Conservation (phyloP, 1,139 yeast genomes). For the Protomyces macrosporus region DNA sequence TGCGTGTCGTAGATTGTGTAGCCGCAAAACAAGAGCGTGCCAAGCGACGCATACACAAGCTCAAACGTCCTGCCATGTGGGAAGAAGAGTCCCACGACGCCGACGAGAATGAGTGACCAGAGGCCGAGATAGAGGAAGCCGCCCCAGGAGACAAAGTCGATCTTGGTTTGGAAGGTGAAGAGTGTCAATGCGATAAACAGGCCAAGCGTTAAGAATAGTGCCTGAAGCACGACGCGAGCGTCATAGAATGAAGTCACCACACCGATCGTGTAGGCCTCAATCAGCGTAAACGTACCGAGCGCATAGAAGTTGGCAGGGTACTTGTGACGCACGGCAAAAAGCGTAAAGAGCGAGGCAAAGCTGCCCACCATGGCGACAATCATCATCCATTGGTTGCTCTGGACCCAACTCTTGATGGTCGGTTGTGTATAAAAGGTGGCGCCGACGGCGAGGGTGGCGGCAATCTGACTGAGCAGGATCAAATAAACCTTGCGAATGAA, state of each 20-base stretch:
- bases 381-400: constrained; percentile 58
- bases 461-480: constrained; percentile 59
- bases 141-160: constrained; percentile 71
- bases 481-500: constrained; percentile 77
- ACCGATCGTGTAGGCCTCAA: constrained; percentile 72
- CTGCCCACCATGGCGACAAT: constrained; percentile 51
- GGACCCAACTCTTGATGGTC: constrained; percentile 53
- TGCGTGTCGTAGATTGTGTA: constrained; percentile 81
- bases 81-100: constrained; percentile 63
- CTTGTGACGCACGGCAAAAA: constrained; percentile 55
- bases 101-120: constrained; percentile 68
- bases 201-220: constrained; percentile 61
- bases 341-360: constrained; percentile 37
- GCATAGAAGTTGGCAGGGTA: constrained; percentile 59
- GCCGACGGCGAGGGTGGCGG: constrained; percentile 59
- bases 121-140: constrained; percentile 57
- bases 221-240: constrained; percentile 61
- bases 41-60: constrained; percentile 62
- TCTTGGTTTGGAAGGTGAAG: constrained; percentile 76
- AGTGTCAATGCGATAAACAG: constrained; percentile 69
- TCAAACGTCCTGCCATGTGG: constrained; percentile 55
- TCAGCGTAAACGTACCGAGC: constrained; percentile 61
- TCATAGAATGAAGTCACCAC: constrained; percentile 61
- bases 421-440: constrained; percentile 49
- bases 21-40: constrained; percentile 67